Percentiles rank a stretch among this genome's conserved stretches.
Conservation (phyloP, 1,284 basidiomycete genomes). For the Apiotrichum veenhuisii region DNA sequence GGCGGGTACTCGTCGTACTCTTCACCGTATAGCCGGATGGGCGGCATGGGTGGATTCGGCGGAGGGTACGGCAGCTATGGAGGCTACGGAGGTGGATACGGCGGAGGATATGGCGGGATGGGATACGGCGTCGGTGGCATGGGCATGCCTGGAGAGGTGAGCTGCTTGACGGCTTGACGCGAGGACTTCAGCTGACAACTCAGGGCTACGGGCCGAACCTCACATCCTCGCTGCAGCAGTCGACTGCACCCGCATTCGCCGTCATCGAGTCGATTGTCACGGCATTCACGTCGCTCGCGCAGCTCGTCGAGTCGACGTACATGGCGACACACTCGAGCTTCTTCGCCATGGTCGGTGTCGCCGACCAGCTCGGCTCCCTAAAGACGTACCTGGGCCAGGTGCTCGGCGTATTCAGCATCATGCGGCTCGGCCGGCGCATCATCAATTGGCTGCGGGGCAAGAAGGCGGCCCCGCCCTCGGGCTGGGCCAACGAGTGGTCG, state of each 20-base stretch:
- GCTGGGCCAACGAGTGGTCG: slow-evolving; percentile 51
- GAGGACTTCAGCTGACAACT: slow-evolving; percentile 11
- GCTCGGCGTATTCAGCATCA: slow-evolving; percentile 81
- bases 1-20: slow-evolving; percentile 26
- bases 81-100: slow-evolving; percentile 42
- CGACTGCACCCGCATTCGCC: slow-evolving; percentile 88
- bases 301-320: slow-evolving; percentile 97
- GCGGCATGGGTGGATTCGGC: slow-evolving; percentile 28
- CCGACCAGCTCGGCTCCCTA: slow-evolving; percentile 89
- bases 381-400: slow-evolving; percentile 91
- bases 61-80: slow-evolving; percentile 53
- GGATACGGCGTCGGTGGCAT: slow-evolving; percentile 56
- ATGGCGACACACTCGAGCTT: slow-evolving; percentile 98
- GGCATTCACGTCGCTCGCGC: slow-evolving; percentile 91
- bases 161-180: neutral
- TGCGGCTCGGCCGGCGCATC: slow-evolving; percentile 61
- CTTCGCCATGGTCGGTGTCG: slow-evolving; percentile 97
- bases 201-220: slow-evolving; percentile 58
- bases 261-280: slow-evolving; percentile 93
- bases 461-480: slow-evolving; percentile 50
- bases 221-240: slow-evolving; percentile 80
- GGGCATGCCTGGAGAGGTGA: slow-evolving; percentile 52
- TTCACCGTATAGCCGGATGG: slow-evolving; percentile 14
- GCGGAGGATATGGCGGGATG: slow-evolving; percentile 40
- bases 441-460: slow-evolving; percentile 53